Evolutionary conservation across 140 eudicot species (phyloP).

Genomic region (Senecio squalidus): DNA sequence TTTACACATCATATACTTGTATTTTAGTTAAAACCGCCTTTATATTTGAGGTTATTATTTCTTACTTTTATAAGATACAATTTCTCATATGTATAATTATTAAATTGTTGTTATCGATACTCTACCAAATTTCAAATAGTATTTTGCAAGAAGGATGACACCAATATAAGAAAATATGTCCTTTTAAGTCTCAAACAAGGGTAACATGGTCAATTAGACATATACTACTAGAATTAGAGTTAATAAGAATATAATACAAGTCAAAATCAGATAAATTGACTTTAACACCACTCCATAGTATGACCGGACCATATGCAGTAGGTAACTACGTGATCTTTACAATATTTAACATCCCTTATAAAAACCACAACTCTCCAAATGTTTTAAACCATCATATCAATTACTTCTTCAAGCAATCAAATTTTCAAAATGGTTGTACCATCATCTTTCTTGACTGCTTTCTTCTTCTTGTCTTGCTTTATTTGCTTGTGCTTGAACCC

Average conservation of each 20-base stretch:
- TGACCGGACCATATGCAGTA: slow-evolving; percentile 31
- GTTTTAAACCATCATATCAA: not conserved
- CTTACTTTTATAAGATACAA: too few species aligned
- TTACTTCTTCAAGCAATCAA: not conserved
- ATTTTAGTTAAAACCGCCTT: too few species aligned
- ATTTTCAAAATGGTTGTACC: slow-evolving; percentile 30
- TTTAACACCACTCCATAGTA: slow-evolving; percentile 38
- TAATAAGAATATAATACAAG: slow-evolving; percentile 13
- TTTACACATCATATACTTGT: too few species aligned
- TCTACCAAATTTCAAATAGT: too few species aligned
- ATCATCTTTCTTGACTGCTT: slow-evolving; percentile 22
- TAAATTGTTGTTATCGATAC: too few species aligned
- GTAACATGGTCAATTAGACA: slow-evolving; percentile 16
- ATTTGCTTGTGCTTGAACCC: slow-evolving; percentile 25
- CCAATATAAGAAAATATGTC: not conserved
- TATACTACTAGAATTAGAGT: not conserved
- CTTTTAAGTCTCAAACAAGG: not conserved
- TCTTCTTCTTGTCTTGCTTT: slow-evolving; percentile 20
- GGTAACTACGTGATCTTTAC: slow-evolving; percentile 29
- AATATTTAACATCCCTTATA: not conserved
- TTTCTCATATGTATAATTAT: too few species aligned
- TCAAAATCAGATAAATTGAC: slow-evolving; percentile 37
- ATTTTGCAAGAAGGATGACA: not conserved
- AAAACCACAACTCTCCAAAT: slow-evolving; percentile 12
- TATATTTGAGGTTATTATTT: too few species aligned